phyloP scores from a whole-genome alignment of 2,329 filamentous ascomycete species.

The Kalaharituber pfeilii region DNA sequence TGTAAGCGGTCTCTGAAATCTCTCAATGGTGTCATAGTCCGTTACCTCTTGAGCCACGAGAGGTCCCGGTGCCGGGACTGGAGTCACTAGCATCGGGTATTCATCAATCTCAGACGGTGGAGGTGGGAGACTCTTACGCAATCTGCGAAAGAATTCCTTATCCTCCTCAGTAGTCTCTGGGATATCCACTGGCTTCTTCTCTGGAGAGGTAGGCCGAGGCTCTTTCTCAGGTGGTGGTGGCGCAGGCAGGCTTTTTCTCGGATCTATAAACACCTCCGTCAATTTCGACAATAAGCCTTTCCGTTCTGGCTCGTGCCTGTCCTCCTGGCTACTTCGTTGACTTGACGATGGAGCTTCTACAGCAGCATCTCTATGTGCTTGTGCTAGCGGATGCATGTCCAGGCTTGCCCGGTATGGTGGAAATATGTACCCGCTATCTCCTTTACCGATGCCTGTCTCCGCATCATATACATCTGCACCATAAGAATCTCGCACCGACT shows the following conservation, averaged over 20 bases:
- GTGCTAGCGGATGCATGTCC: neutral
- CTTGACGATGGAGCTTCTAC: too few species aligned
- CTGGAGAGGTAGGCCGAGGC: neutral
- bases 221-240: neutral
- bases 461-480: neutral
- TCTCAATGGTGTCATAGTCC: neutral
- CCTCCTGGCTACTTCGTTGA: too few species aligned
- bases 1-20: neutral
- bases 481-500: neutral
- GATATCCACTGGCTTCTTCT: neutral
- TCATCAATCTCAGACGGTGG: neutral
- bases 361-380: neutral
- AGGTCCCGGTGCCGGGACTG: neutral
- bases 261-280: neutral
- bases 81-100: neutral
- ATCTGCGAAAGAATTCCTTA: neutral
- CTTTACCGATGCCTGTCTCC: constrained; percentile 1
- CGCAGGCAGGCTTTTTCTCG: neutral
- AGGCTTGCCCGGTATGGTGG: neutral
- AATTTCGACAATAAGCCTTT: neutral
- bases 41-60: neutral
- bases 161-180: neutral
- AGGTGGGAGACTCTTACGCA: neutral
- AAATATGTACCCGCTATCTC: neutral
- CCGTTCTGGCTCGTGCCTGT: neutral